Evolutionary conservation across 805 yeast species (phyloP).

Genomic region (Metahyphopichia silvanorum): DNA sequence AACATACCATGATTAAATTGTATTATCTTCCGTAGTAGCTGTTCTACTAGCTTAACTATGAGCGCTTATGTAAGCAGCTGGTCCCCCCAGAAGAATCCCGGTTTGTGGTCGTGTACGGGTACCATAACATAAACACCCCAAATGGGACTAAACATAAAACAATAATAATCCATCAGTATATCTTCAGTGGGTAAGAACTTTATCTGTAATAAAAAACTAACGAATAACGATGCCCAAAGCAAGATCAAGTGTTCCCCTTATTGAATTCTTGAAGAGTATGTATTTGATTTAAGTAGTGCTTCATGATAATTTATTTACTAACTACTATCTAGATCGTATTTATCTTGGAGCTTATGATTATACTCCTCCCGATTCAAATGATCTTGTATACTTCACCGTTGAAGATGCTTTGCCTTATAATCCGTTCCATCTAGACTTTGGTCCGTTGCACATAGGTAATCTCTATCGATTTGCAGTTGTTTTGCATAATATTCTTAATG

Average conservation of each 20-base stretch:
- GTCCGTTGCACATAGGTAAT: conserved; percentile 92
- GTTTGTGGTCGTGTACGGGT: too few relatives aligned
- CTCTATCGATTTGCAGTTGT: conserved; percentile 93
- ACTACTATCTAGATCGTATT: conserved; percentile 49
- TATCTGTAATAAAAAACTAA: too few relatives aligned
- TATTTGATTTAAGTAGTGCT: conserved; percentile 7
- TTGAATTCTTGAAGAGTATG: conserved; percentile 44
- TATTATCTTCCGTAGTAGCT: too few relatives aligned
- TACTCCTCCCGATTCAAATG: conserved; percentile 72
- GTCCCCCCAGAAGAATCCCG: too few relatives aligned
- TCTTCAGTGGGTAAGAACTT: too few relatives aligned
- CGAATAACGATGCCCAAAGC: conserved; percentile 16
- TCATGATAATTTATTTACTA: conserved; percentile 15
- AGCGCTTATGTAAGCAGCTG: too few relatives aligned
- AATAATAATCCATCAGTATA: too few relatives aligned
- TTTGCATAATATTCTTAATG: conserved; percentile 86
- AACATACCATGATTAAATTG: too few relatives aligned
- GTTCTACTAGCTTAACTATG: too few relatives aligned
- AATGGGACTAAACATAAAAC: too few relatives aligned
- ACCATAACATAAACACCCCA: too few relatives aligned
- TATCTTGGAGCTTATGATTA: conserved; percentile 88
- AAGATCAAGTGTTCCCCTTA: conserved; percentile 28
- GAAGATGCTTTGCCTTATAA: conserved; percentile 92
- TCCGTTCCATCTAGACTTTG: conserved; percentile 94
- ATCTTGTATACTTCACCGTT: conserved; percentile 81